Conservation (phyloP, 2,329 filamentous ascomycete species). For the Beauveria sp. region DNA sequence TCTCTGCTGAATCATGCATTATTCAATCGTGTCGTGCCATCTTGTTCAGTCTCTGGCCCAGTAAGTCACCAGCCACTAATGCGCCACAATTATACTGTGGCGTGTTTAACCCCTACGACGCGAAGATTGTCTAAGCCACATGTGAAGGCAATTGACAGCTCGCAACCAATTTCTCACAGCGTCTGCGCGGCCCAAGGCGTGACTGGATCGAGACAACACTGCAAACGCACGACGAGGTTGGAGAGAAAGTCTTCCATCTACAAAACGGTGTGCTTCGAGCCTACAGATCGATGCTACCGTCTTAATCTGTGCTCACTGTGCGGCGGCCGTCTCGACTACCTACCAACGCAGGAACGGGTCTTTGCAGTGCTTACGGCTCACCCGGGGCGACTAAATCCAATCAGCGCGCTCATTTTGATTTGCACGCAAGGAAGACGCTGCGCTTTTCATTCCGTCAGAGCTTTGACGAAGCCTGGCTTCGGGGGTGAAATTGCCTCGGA, state of each 20-base stretch:
- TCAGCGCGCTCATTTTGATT: background rate
- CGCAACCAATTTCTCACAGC: background rate
- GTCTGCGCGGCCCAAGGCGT: background rate
- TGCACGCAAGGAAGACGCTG: background rate
- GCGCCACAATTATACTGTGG: constrained; percentile 3
- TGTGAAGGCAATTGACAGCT: constrained; percentile 4
- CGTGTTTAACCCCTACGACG: background rate
- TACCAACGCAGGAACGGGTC: background rate
- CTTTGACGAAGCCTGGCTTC: background rate
- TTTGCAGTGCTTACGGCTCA: background rate
- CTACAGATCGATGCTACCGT: background rate
- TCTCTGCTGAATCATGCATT: background rate
- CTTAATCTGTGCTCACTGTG: background rate
- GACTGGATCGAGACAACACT: background rate
- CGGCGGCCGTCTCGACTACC: background rate
- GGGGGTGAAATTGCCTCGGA: constrained; percentile 1
- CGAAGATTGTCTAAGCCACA: constrained; percentile 7
- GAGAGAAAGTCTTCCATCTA: background rate
- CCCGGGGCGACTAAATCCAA: background rate
- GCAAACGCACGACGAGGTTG: background rate
- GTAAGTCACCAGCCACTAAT: background rate
- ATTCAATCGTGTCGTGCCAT: background rate
- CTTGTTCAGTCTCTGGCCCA: background rate
- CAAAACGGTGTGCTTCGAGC: background rate
- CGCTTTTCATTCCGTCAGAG: background rate